These are phyloP conservation scores for Fusarium coffeatum DNA, from an alignment of 2,329 filamentous ascomycete species.

Conservation along the genomic window DNA sequence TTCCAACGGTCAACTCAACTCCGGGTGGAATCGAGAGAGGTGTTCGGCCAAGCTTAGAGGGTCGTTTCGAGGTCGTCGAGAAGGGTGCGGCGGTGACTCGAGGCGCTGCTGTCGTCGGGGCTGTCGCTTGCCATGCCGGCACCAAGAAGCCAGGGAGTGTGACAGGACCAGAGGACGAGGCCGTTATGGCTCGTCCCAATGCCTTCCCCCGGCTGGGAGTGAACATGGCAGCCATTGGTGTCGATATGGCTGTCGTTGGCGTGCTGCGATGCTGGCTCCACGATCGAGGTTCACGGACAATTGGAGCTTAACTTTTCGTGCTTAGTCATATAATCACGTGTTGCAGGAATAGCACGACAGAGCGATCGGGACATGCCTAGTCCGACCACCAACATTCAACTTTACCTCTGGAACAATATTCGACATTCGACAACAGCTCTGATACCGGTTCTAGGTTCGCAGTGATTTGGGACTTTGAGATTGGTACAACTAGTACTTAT, in stretches of 20 bases:
- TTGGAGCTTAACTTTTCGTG: constrained; percentile 48
- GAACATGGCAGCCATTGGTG: constrained; percentile 67
- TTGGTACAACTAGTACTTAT: constrained; percentile 50
- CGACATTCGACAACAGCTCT: not conserved
- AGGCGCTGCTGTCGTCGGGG: constrained; percentile 56
- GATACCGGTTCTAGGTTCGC: not conserved
- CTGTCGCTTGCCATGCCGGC: constrained; percentile 70
- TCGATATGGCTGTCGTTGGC: constrained; percentile 38
- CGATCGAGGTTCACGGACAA: constrained; percentile 26
- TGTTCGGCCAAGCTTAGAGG: constrained; percentile 87
- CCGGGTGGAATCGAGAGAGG: constrained; percentile 84
- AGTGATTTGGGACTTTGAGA: not conserved
- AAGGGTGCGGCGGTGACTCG: constrained; percentile 60
- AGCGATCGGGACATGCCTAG: not conserved
- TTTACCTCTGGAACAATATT: not conserved
- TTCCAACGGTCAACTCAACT: constrained; percentile 79
- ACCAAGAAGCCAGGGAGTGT: constrained; percentile 79
- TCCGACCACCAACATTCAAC: not conserved
- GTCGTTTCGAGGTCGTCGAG: constrained; percentile 73
- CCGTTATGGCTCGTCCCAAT: constrained; percentile 63
- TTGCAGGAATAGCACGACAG: not conserved
- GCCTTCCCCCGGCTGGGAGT: constrained; percentile 70
- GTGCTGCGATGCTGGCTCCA: constrained; percentile 28
- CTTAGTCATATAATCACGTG: constrained; percentile 53
- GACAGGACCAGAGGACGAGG: constrained; percentile 60